These are phyloP conservation scores for Lecanicillium sp. DNA, from an alignment of 2,329 filamentous ascomycete genomes.

Conservation along the genomic window DNA sequence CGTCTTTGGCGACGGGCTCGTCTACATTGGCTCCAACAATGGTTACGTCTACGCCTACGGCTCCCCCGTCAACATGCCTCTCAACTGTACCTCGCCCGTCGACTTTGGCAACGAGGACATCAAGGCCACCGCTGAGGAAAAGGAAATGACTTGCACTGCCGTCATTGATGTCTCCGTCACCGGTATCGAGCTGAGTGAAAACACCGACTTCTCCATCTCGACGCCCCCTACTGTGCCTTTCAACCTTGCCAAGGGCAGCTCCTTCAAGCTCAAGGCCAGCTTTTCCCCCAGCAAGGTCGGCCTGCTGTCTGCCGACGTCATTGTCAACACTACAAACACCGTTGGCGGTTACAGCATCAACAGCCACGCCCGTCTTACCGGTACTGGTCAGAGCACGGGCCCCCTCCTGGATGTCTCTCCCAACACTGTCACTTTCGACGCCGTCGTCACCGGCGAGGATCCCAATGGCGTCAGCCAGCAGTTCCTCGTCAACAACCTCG, in stretches of 20 bases:
- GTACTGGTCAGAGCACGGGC: conserved; percentile 40
- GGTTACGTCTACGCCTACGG: conserved; percentile 52
- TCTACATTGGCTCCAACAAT: conserved; percentile 46
- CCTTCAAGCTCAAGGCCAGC: conserved; percentile 36
- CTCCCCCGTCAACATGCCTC: conserved; percentile 45
- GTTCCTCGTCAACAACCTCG: conserved; percentile 43
- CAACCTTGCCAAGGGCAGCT: conserved; percentile 27
- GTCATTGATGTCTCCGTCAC: conserved; percentile 37
- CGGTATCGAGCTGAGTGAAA: conserved; percentile 28
- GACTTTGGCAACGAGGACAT: conserved; percentile 42
- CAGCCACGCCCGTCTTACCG: conserved; percentile 41
- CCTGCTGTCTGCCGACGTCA: conserved; percentile 39
- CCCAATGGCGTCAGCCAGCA: conserved; percentile 34
- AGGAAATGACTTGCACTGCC: conserved; percentile 42
- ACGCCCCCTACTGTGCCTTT: conserved; percentile 27
- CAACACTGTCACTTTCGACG: conserved; percentile 41
- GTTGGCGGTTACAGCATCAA: conserved; percentile 39
- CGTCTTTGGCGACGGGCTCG: conserved; percentile 50
- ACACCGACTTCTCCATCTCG: conserved; percentile 31
- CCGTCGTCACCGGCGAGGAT: conserved; percentile 39
- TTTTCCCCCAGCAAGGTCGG: conserved; percentile 45
- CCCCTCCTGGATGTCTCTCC: conserved; percentile 44
- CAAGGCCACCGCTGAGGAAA: conserved; percentile 23
- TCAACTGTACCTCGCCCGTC: conserved; percentile 46
- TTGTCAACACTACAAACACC: conserved; percentile 42